Evolutionary conservation across 140 eudicot genomes (phyloP).

Genomic region (Cichorium intybus): DNA sequence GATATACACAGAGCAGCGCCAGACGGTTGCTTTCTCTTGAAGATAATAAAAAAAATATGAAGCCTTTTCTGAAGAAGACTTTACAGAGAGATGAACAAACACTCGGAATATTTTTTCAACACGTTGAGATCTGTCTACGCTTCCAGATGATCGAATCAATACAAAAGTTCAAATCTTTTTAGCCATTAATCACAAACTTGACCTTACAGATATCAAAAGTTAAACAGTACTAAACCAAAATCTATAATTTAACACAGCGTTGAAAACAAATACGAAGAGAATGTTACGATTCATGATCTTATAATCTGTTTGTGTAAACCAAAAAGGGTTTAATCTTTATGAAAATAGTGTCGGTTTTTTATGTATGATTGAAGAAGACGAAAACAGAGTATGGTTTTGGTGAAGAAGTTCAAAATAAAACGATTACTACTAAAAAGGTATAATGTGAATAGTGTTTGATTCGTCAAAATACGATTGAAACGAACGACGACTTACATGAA

Average conservation of each 20-base stretch:
- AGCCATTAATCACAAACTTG: constrained; percentile 11
- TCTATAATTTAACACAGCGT: not conserved
- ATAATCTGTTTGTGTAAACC: not conserved
- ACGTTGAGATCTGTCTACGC: constrained; percentile 32
- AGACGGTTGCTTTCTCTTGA: constrained; percentile 40
- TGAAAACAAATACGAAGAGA: not conserved
- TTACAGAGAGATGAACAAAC: constrained; percentile 47
- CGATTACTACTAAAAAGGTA: not conserved
- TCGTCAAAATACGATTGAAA: constrained; percentile 3
- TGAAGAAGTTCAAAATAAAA: not conserved
- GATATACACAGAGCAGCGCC: constrained; percentile 26
- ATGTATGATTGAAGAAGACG: constrained; percentile 12
- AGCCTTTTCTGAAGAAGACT: constrained; percentile 30
- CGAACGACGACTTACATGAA: constrained; percentile 25
- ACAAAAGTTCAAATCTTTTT: constrained; percentile 10
- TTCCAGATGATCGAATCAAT: constrained; percentile 11
- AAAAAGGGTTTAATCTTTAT: constrained; percentile 11
- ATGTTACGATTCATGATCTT: constrained; percentile 22
- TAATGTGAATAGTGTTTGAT: constrained; percentile 21
- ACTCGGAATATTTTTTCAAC: constrained; percentile 17
- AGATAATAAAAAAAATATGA: constrained; percentile 19
- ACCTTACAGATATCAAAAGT: not conserved
- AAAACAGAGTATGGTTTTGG: constrained; percentile 6
- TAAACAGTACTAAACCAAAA: not conserved
- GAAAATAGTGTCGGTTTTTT: not conserved